phyloP scores from a whole-genome alignment of 1,284 basidiomycete species.

The Anthracocystis walkeri region DNA sequence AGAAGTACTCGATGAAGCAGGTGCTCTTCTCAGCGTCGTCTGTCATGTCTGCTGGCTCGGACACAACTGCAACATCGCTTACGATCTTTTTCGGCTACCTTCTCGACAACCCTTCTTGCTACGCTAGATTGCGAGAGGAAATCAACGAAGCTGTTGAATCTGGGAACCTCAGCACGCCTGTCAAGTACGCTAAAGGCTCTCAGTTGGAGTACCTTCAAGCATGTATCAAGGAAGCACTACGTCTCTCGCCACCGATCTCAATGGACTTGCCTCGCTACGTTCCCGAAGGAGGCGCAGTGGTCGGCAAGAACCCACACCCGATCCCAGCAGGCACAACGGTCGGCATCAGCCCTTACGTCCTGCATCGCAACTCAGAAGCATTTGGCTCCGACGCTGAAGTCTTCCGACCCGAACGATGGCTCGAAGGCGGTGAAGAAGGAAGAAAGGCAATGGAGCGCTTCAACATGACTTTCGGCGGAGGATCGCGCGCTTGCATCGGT shows the following conservation, averaged over 20 bases:
- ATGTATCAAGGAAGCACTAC: conserved; percentile 67
- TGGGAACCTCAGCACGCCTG: conserved; percentile 48
- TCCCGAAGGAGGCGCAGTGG: conserved; percentile 55
- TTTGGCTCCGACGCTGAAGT: conserved; percentile 57
- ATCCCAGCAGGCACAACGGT: conserved; percentile 62
- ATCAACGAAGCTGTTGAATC: conserved; percentile 55
- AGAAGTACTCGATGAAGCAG: conserved; percentile 43
- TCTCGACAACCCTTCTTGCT: conserved; percentile 51
- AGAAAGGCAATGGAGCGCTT: conserved; percentile 44
- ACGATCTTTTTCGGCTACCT: conserved; percentile 63
- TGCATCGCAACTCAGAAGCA: conserved; percentile 56
- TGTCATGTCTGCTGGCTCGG: conserved; percentile 60
- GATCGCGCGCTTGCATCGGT: conserved; percentile 59
- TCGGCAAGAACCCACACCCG: conserved; percentile 44
- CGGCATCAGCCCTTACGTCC: conserved; percentile 60
- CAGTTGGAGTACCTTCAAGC: conserved; percentile 62
- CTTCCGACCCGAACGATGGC: conserved; percentile 64
- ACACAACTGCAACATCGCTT: conserved; percentile 62
- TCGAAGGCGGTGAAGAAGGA: conserved; percentile 50
- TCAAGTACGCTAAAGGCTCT: conserved; percentile 56
- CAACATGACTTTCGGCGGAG: conserved; percentile 58
- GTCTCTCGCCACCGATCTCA: conserved; percentile 67
- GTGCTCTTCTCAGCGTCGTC: conserved; percentile 47
- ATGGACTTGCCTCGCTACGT: conserved; percentile 64
- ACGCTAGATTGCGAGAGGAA: conserved; percentile 56